Evolutionary conservation across 768 basidiomycete species (phyloP).

Genomic region (Boletus reticuloceps): DNA sequence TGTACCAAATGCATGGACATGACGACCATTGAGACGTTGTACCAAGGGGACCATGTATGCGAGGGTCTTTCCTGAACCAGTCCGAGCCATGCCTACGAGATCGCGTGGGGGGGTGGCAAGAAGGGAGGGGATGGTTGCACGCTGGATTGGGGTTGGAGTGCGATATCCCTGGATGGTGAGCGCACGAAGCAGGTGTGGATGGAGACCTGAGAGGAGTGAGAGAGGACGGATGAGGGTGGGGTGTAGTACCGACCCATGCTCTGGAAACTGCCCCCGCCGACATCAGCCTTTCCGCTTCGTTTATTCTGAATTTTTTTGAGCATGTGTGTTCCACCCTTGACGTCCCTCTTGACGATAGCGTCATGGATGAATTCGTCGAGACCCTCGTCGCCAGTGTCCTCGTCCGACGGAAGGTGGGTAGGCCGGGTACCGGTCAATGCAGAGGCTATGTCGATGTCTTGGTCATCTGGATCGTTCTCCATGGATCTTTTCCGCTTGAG

Average conservation of each 20-base stretch:
- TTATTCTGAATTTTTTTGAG: slow-evolving; percentile 79
- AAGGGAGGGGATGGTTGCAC: slow-evolving; percentile 82
- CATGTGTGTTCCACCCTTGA: slow-evolving; percentile 71
- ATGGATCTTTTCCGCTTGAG: slow-evolving; percentile 32
- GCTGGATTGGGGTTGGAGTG: slow-evolving; percentile 95
- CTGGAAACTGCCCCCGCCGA: slow-evolving; percentile 94
- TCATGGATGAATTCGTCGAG: slow-evolving; percentile 63
- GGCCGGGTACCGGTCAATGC: slow-evolving; percentile 41
- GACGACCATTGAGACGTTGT: slow-evolving; percentile 79
- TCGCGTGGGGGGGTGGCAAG: slow-evolving; percentile 84
- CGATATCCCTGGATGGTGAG: slow-evolving; percentile 91
- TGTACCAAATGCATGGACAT: slow-evolving; percentile 77
- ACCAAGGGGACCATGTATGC: slow-evolving; percentile 94
- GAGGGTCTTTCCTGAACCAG: slow-evolving; percentile 96
- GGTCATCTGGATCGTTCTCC: slow-evolving; percentile 27
- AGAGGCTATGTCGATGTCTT: slow-evolving; percentile 68
- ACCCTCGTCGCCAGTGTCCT: slow-evolving; percentile 44
- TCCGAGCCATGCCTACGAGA: slow-evolving; percentile 97
- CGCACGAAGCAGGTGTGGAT: slow-evolving; percentile 79
- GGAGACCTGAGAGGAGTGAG: slow-evolving; percentile 54
- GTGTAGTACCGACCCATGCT: slow-evolving; percentile 73
- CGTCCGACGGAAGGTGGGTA: not conserved
- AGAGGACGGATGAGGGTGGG: not conserved
- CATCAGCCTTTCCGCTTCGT: slow-evolving; percentile 68
- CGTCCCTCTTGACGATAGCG: slow-evolving; percentile 68